Conservation (phyloP, 345 rosid genomes). For the Turnera subulata region DNA sequence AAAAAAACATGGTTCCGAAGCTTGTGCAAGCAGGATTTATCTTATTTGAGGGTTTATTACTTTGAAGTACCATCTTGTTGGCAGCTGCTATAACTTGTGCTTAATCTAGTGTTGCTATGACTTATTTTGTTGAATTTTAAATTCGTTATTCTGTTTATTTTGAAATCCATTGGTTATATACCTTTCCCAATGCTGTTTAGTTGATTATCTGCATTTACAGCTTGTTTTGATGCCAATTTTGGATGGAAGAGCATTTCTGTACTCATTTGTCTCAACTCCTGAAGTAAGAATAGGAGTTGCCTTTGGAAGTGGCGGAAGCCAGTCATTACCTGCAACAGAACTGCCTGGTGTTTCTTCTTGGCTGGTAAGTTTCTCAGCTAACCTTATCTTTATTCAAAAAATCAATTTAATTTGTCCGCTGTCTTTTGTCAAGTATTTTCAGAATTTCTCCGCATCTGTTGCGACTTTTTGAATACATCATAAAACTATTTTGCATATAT, state of each 20-base stretch:
- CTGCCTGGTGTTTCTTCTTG: constrained; percentile 97
- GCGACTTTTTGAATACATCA: background rate
- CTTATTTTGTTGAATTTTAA: constrained; percentile 7
- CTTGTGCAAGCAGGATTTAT: no score
- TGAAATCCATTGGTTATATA: background rate
- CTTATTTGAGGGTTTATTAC: no score
- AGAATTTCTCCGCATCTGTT: no score
- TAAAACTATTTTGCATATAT: background rate
- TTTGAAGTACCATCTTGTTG: no score
- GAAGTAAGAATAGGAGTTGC: constrained; percentile 88
- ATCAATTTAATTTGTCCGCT: no score
- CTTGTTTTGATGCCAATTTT: constrained; percentile 77
- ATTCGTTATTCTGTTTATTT: no score
- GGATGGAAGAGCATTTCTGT: constrained; percentile 77
- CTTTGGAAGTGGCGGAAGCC: constrained; percentile 97
- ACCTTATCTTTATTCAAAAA: constrained; percentile 6
- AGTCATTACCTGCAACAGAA: constrained; percentile 86
- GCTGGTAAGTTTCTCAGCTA: constrained; percentile 57
- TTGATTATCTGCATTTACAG: constrained; percentile 42
- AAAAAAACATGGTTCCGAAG: no score
- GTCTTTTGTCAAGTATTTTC: no score
- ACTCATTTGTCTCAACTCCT: constrained; percentile 78
- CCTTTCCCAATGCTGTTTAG: background rate
- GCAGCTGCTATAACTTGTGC: background rate
- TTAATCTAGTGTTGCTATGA: background rate